These are phyloP conservation scores for Phytophthora europaea DNA, from an alignment of 352 stramenopile genomes.

Conservation along the genomic window DNA sequence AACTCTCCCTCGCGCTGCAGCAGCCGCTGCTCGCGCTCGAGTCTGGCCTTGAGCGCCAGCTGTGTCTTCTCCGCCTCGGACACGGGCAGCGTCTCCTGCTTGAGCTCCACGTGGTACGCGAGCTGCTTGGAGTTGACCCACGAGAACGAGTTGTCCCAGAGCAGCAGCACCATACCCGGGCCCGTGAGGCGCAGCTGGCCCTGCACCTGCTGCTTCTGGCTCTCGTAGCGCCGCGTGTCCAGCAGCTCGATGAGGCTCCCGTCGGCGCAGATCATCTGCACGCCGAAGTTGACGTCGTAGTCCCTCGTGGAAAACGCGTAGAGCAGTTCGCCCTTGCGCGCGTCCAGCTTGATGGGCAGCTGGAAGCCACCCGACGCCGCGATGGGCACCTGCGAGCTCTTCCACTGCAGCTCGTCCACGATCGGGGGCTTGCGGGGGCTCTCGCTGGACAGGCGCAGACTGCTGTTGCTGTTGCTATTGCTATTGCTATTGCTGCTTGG, in stretches of 20 bases:
- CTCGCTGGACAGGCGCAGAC: conserved; percentile 25
- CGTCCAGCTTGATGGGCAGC: conserved; percentile 81
- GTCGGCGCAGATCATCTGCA: conserved; percentile 74
- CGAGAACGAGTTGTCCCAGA: conserved; percentile 89
- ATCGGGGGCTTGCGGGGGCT: conserved; percentile 38
- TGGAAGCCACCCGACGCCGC: conserved; percentile 71
- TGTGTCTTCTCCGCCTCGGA: conserved; percentile 52
- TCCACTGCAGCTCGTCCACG: conserved; percentile 77
- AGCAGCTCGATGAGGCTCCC: conserved; percentile 66
- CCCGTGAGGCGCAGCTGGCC: conserved; percentile 57
- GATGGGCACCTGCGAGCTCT: conserved; percentile 80
- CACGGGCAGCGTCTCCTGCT: conserved; percentile 60
- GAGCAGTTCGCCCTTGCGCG: conserved; percentile 58
- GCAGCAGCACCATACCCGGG: conserved; percentile 66
- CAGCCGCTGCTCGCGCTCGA: conserved; percentile 58
- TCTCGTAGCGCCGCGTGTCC: conserved; percentile 70
- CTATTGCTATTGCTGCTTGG: conserved; percentile 13
- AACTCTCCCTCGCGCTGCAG: conserved; percentile 48
- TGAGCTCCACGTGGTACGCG: conserved; percentile 76
- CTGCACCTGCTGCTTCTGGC: conserved; percentile 60
- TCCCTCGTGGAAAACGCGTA: conserved; percentile 79
- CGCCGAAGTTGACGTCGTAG: conserved; percentile 80
- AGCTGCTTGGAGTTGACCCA: conserved; percentile 87
- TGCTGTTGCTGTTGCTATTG: conserved; percentile 24
- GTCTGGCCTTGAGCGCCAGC: conserved; percentile 54